Percentiles rank a stretch among this genome's conserved stretches.
These are phyloP conservation scores for Aspergillus cristatus DNA, from an alignment of 495 filamentous ascomycete species.

Conservation along the genomic window DNA sequence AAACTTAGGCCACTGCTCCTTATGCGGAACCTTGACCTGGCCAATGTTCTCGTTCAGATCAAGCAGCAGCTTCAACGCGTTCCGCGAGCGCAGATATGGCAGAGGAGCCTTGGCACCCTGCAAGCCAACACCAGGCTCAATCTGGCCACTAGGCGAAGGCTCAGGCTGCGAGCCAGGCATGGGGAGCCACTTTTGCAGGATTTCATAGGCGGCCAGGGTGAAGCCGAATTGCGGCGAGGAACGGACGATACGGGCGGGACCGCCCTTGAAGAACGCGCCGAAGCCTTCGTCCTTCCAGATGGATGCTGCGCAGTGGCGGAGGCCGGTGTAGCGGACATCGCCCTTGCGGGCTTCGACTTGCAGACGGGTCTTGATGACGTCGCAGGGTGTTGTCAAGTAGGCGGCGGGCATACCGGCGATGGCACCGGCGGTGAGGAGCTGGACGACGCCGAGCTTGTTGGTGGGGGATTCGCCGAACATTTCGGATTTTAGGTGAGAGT, in stretches of 20 bases:
- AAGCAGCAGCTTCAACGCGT: slow-evolving; percentile 93
- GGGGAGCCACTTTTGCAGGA: slow-evolving; percentile 75
- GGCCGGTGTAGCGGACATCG: slow-evolving; percentile 71
- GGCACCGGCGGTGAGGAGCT: slow-evolving; percentile 89
- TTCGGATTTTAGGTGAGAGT: slow-evolving; percentile 88
- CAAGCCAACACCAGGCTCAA: slow-evolving; percentile 48
- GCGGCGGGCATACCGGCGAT: slow-evolving; percentile 98
- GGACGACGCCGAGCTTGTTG: slow-evolving; percentile 84
- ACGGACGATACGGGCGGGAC: slow-evolving; percentile 85
- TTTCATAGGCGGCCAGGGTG: slow-evolving; percentile 88
- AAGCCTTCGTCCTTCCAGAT: slow-evolving; percentile 88
- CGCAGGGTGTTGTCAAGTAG: slow-evolving; percentile 93
- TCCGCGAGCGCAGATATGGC: slow-evolving; percentile 76
- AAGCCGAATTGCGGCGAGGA: slow-evolving; percentile 97
- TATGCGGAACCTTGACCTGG: slow-evolving; percentile 46
- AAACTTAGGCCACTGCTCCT: slow-evolving; percentile 37
- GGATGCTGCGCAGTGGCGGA: slow-evolving; percentile 78
- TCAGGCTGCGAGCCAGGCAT: slow-evolving; percentile 59
- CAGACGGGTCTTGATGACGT: slow-evolving; percentile 97
- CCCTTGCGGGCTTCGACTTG: slow-evolving; percentile 97
- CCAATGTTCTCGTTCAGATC: slow-evolving; percentile 92
- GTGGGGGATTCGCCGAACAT: slow-evolving; percentile 83
- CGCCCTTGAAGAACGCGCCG: slow-evolving; percentile 96
- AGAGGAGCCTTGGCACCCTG: slow-evolving; percentile 55
- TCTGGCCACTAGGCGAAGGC: slow-evolving; percentile 29